phyloP scores from a whole-genome alignment of 805 yeast genomes.

The Metschnikowia peoriensis region DNA sequence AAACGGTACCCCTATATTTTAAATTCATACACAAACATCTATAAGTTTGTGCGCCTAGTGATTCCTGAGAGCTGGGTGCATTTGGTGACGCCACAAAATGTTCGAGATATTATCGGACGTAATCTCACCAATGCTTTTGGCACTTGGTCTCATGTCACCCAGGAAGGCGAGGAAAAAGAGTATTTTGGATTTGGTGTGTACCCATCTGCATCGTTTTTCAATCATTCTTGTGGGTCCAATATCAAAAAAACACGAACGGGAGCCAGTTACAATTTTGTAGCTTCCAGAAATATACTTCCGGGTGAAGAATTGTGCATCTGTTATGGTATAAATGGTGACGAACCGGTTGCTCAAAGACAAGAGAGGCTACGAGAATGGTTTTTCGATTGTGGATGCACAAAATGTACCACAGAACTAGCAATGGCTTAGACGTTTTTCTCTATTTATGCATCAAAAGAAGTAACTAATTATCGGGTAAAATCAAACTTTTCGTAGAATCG shows the following conservation, averaged over 20 bases:
- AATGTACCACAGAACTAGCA: slow-evolving; percentile 32
- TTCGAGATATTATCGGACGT: slow-evolving; percentile 52
- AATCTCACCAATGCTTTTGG: slow-evolving; percentile 72
- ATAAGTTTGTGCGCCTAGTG: slow-evolving; percentile 44
- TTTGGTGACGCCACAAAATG: slow-evolving; percentile 33
- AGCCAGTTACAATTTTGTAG: slow-evolving; percentile 38
- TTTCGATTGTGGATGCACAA: slow-evolving; percentile 52
- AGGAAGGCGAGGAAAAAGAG: slow-evolving; percentile 45
- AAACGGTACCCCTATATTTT: slow-evolving; percentile 46
- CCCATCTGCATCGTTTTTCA: slow-evolving; percentile 65
- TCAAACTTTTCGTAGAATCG: slow-evolving; percentile 53
- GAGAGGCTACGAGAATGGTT: slow-evolving; percentile 53
- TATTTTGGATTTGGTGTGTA: slow-evolving; percentile 59
- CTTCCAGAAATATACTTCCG: slow-evolving; percentile 36
- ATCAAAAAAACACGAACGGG: slow-evolving; percentile 39
- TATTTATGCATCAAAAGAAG: background rate
- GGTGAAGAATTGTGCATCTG: slow-evolving; percentile 58
- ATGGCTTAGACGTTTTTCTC: background rate
- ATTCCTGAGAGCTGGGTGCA: slow-evolving; percentile 35
- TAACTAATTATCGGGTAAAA: slow-evolving; percentile 32
- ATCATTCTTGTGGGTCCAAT: slow-evolving; percentile 65
- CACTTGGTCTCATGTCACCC: slow-evolving; percentile 50
- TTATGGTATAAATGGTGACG: slow-evolving; percentile 52
- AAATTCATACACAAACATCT: slow-evolving; percentile 46
- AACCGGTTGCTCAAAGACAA: slow-evolving; percentile 41